These are phyloP conservation scores for Ophiorrhiza pumila DNA, from an alignment of 257 asterid species.

Conservation along the genomic window DNA sequence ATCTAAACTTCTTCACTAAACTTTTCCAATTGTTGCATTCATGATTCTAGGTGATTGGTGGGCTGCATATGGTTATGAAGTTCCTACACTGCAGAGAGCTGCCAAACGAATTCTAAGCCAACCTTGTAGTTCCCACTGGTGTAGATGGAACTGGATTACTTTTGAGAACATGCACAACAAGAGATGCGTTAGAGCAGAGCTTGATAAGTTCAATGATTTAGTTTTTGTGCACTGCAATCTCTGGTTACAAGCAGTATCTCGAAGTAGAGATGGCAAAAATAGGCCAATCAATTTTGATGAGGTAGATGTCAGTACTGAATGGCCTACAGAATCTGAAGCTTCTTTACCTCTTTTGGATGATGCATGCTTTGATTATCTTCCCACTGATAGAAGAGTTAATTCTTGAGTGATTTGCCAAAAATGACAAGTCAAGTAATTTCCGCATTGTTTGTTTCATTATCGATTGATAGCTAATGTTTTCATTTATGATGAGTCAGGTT, in stretches of 20 bases:
- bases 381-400: slow-evolving; percentile 17
- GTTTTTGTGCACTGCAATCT: slow-evolving; percentile 44
- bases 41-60: slow-evolving; percentile 43
- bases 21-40: background rate
- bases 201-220: slow-evolving; percentile 35
- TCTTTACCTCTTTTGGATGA: slow-evolving; percentile 29
- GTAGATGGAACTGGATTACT: slow-evolving; percentile 47
- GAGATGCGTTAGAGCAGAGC: slow-evolving; percentile 22
- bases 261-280: slow-evolving; percentile 26
- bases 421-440: background rate
- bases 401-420: background rate
- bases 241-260: slow-evolving; percentile 35
- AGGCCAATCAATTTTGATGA: slow-evolving; percentile 35
- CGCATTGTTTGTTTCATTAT: background rate
- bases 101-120: slow-evolving; percentile 43
- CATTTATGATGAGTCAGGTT: background rate
- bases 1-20: background rate
- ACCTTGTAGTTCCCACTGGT: slow-evolving; percentile 44
- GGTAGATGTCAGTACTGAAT: slow-evolving; percentile 30
- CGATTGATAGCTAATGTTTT: background rate
- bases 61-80: slow-evolving; percentile 46
- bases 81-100: slow-evolving; percentile 41
- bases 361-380: slow-evolving; percentile 24
- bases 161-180: slow-evolving; percentile 29
- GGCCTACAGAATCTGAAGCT: slow-evolving; percentile 39